Evolutionary conservation across 352 stramenopile genomes (phyloP).

Genomic region (Globisporangium mamillatum): DNA sequence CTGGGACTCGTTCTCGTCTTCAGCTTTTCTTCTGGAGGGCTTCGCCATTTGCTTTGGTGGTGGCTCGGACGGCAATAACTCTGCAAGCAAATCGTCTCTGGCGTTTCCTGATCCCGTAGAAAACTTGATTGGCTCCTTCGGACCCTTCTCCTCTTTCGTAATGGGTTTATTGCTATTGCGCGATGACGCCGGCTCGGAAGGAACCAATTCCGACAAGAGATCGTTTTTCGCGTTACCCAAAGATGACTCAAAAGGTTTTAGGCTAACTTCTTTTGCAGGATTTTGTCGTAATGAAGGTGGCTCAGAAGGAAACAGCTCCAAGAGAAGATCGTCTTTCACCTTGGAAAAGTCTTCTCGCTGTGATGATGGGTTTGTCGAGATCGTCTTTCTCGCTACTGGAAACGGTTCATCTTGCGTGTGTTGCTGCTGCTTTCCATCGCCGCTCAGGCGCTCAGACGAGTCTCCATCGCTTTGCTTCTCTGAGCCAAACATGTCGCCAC

Average conservation of each 20-base stretch:
- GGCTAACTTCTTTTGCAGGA: not conserved
- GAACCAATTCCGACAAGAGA: slow-evolving; percentile 12
- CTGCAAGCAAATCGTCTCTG: slow-evolving; percentile 14
- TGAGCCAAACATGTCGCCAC: not conserved
- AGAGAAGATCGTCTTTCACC: slow-evolving; percentile 40
- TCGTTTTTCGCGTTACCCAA: slow-evolving; percentile 12
- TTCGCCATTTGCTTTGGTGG: not conserved
- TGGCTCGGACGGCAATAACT: slow-evolving; percentile 12
- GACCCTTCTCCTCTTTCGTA: not conserved
- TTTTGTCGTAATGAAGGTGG: not conserved
- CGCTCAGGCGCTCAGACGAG: not conserved
- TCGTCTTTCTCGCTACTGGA: slow-evolving; percentile 5
- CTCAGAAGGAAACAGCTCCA: slow-evolving; percentile 33
- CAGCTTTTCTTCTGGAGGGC: slow-evolving; percentile 1
- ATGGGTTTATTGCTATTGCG: not conserved
- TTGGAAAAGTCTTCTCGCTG: slow-evolving; percentile 7
- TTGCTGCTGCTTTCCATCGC: not conserved
- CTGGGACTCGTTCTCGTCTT: not conserved
- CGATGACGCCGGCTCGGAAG: not conserved
- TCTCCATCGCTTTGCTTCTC: not conserved
- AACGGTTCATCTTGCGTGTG: not conserved
- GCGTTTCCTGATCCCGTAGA: not conserved
- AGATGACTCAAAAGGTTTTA: not conserved
- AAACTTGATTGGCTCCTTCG: slow-evolving; percentile 5
- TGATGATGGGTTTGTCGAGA: not conserved